A percentile compares a stretch with the other conserved stretches of the same genome.
These are phyloP conservation scores for Uncinocarpus reesii DNA, from an alignment of 2,329 filamentous ascomycete species.

Conservation along the genomic window DNA sequence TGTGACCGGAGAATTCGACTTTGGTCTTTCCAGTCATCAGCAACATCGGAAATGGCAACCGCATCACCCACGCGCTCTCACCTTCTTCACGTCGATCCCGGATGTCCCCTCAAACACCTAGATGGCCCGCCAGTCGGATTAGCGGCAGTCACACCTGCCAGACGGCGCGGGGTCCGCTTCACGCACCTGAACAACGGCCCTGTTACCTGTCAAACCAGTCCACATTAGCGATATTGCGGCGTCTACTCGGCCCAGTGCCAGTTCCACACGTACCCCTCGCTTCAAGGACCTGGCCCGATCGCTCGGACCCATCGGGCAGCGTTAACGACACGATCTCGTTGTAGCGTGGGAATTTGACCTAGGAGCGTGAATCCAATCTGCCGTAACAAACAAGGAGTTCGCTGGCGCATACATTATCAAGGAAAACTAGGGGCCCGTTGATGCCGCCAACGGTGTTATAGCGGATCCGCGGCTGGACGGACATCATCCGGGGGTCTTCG, in stretches of 20 bases:
- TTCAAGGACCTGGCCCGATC: slow-evolving; percentile 92
- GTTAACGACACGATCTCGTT: slow-evolving; percentile 97
- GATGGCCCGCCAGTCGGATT: slow-evolving; percentile 9
- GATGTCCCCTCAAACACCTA: slow-evolving; percentile 96
- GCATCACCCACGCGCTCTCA: slow-evolving; percentile 30
- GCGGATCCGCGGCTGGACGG: slow-evolving; percentile 61
- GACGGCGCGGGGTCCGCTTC: not conserved
- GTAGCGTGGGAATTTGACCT: slow-evolving; percentile 96
- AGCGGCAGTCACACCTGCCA: not conserved
- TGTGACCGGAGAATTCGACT: slow-evolving; percentile 95
- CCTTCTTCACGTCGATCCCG: slow-evolving; percentile 98
- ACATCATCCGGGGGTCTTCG: slow-evolving; percentile 39
- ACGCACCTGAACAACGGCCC: slow-evolving; percentile 84
- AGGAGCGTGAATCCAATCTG: slow-evolving; percentile 10
- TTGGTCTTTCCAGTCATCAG: slow-evolving; percentile 56
- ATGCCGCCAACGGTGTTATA: slow-evolving; percentile 99
- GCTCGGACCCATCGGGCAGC: slow-evolving; percentile 84
- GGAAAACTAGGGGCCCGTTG: slow-evolving; percentile 93
- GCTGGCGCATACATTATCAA: slow-evolving; percentile 70
- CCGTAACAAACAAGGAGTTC: not conserved
- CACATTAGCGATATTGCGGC: slow-evolving; percentile 5
- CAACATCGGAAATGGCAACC: slow-evolving; percentile 8
- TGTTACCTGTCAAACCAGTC: slow-evolving; percentile 53
- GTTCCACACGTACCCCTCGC: slow-evolving; percentile 62
- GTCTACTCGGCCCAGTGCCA: too few species aligned